phyloP scores from a whole-genome alignment of 352 stramenopile species.

The Phytophthora agathidicida region DNA sequence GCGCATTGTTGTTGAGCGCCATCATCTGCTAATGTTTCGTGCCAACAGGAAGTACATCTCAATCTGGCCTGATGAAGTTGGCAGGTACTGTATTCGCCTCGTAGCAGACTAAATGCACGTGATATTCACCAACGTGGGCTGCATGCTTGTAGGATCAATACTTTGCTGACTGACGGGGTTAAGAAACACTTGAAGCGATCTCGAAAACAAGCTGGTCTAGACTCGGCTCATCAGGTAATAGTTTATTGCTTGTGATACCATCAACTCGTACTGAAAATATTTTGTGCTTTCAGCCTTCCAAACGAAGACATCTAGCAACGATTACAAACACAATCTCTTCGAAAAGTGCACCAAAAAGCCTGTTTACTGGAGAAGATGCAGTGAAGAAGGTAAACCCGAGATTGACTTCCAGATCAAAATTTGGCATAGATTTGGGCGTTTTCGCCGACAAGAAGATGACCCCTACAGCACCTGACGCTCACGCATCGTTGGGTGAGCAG shows the following conservation, averaged over 20 bases:
- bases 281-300: conserved; percentile 31
- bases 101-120: not conserved
- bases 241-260: not conserved
- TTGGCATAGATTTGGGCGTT: not conserved
- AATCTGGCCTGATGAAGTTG: conserved; percentile 51
- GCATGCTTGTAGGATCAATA: conserved; percentile 41
- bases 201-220: conserved; percentile 35
- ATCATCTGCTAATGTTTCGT: not conserved
- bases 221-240: conserved; percentile 41
- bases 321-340: conserved; percentile 63
- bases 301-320: conserved; percentile 58
- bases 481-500: not conserved
- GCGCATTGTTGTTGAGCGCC: not conserved
- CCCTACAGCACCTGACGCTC: not conserved
- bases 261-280: not conserved
- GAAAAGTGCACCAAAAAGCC: conserved; percentile 30
- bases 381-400: conserved; percentile 4
- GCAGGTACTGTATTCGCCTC: conserved; percentile 30
- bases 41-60: conserved; percentile 50
- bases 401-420: not conserved
- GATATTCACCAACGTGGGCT: not conserved
- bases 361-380: conserved; percentile 28
- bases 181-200: conserved; percentile 74
- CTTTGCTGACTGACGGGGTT: conserved; percentile 47
- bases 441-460: conserved; percentile 1